Conservation (phyloP, 495 filamentous ascomycete genomes). For the Ramalina peruviana region DNA sequence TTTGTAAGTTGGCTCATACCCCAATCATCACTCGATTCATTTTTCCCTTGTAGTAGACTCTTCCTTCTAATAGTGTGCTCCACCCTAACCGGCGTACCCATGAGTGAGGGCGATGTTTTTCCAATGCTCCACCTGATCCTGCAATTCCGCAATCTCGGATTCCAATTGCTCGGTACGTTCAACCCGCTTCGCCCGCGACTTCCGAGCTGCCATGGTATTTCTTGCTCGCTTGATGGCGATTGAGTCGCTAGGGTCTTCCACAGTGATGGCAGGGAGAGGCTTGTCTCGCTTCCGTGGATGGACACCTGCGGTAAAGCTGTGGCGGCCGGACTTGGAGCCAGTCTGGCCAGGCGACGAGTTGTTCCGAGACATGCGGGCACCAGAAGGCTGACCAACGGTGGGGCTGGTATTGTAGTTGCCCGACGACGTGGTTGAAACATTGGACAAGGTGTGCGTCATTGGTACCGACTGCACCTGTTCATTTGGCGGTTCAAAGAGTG, state of each 20-base stretch:
- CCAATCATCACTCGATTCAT: slow-evolving; percentile 12
- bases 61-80: slow-evolving; percentile 5
- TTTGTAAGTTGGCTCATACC: slow-evolving; percentile 11
- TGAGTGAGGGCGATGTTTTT: slow-evolving; percentile 10
- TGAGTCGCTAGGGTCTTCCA: slow-evolving; percentile 56
- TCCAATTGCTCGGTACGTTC: slow-evolving; percentile 52
- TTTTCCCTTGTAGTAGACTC: slow-evolving; percentile 20
- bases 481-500: slow-evolving; percentile 18
- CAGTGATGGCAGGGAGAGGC: slow-evolving; percentile 63
- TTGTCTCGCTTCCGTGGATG: slow-evolving; percentile 57
- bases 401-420: slow-evolving; percentile 22
- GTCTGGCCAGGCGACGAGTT: slow-evolving; percentile 27
- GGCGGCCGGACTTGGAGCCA: slow-evolving; percentile 29
- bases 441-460: slow-evolving; percentile 19
- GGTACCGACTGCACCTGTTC: slow-evolving; percentile 28
- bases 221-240: slow-evolving; percentile 82
- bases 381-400: slow-evolving; percentile 19
- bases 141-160: slow-evolving; percentile 26
- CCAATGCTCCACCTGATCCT: slow-evolving; percentile 18
- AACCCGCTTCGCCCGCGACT: slow-evolving; percentile 76
- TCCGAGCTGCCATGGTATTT: slow-evolving; percentile 90
- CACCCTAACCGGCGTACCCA: slow-evolving; percentile 16
- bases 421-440: slow-evolving; percentile 9
- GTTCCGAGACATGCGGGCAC: slow-evolving; percentile 27
- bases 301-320: slow-evolving; percentile 58